Conservation (phyloP, 495 filamentous ascomycete species). For the Penicillium silybi region DNA sequence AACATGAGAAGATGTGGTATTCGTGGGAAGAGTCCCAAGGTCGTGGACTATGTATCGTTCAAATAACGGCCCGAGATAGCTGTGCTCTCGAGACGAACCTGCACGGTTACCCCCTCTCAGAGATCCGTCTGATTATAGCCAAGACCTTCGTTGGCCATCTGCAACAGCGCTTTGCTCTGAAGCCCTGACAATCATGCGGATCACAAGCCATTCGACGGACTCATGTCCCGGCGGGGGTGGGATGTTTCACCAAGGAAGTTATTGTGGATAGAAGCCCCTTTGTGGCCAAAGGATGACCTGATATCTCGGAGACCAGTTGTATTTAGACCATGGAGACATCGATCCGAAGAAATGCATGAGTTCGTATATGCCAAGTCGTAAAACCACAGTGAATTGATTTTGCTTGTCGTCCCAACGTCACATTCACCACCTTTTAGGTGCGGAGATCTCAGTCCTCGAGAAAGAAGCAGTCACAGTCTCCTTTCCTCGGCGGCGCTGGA, state of each 20-base stretch:
- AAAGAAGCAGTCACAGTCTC: slow-evolving; percentile 55
- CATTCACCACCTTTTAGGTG: slow-evolving; percentile 56
- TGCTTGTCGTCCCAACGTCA: not conserved
- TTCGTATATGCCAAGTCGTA: not conserved
- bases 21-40: too few species aligned
- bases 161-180: too few species aligned
- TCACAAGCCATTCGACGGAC: not conserved
- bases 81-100: not conserved
- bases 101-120: too few species aligned
- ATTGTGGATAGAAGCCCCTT: not conserved
- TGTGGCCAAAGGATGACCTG: not conserved
- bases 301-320: not conserved
- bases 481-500: slow-evolving; percentile 43
- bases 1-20: not conserved
- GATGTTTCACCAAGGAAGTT: too few species aligned
- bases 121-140: too few species aligned
- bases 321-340: not conserved
- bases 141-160: too few species aligned
- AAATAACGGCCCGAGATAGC: not conserved
- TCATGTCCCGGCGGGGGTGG: not conserved
- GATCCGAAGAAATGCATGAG: not conserved
- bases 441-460: slow-evolving; percentile 56
- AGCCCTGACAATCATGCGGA: too few species aligned
- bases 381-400: not conserved
- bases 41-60: not conserved